Conservation (phyloP, 129 eudicot species). For the Helianthus tuberosus region DNA sequence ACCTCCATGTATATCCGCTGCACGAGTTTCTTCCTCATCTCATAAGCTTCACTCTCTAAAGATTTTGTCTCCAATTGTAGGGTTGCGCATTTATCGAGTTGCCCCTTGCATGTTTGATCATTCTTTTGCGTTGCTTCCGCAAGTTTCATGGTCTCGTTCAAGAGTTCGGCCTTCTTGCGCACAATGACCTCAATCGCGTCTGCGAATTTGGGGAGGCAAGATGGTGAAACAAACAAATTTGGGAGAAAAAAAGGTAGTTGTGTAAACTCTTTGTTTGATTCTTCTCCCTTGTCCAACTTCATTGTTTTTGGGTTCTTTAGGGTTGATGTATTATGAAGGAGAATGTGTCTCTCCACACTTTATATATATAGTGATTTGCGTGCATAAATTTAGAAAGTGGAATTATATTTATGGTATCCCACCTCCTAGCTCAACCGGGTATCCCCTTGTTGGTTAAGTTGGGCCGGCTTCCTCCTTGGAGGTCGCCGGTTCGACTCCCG, state of each 20-base stretch:
- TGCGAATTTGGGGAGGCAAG: neutral
- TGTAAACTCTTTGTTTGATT: neutral
- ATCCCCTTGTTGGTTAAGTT: too few relatives aligned
- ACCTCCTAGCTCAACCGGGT: too few relatives aligned
- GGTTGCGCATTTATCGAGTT: neutral
- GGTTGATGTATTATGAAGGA: neutral
- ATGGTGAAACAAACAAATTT: neutral
- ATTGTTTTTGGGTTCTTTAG: neutral
- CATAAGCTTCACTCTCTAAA: slow-evolving; percentile 1
- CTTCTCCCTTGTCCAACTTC: neutral
- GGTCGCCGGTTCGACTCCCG: too few relatives aligned
- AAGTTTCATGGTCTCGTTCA: too few relatives aligned
- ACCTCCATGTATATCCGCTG: slow-evolving; percentile 1
- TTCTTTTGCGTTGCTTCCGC: neutral
- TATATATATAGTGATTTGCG: neutral
- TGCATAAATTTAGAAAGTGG: neutral
- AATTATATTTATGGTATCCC: neutral
- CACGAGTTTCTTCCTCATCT: neutral
- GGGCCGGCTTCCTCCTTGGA: too few relatives aligned
- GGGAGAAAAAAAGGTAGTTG: neutral
- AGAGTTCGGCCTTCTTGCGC: neutral
- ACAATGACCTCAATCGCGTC: neutral
- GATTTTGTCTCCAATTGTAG: neutral
- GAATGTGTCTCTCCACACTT: too few relatives aligned
- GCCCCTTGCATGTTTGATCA: neutral